Conservation (phyloP, 768 basidiomycete genomes). For the Rhizopogon vesiculosus region DNA sequence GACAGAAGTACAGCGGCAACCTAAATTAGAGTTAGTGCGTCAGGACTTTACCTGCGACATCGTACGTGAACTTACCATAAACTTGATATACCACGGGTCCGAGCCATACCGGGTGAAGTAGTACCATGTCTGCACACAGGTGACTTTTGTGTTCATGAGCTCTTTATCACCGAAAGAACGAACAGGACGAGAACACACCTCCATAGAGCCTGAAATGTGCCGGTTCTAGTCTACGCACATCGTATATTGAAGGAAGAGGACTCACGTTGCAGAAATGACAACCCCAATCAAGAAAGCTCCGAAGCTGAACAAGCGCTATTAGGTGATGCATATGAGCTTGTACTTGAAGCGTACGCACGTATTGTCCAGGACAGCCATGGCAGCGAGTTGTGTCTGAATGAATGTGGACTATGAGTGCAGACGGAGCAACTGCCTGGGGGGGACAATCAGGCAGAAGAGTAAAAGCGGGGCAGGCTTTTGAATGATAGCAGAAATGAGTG, state of each 20-base stretch:
- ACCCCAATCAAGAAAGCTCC: conserved; percentile 50
- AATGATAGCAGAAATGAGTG: not conserved
- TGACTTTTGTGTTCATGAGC: conserved; percentile 32
- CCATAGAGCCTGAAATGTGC: conserved; percentile 39
- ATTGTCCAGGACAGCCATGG: conserved; percentile 23
- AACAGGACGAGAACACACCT: conserved; percentile 28
- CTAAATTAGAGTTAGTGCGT: conserved; percentile 22
- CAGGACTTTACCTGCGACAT: not conserved
- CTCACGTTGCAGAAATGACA: conserved; percentile 44
- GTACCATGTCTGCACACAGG: conserved; percentile 49
- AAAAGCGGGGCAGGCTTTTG: not conserved
- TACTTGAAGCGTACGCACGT: conserved; percentile 24
- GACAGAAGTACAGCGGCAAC: conserved; percentile 44
- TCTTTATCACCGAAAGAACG: not conserved
- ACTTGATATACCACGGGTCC: conserved; percentile 45
- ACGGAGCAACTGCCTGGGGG: not conserved
- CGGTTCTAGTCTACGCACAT: not conserved
- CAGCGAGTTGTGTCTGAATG: not conserved
- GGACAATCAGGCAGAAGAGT: not conserved
- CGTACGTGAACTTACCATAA: conserved; percentile 31
- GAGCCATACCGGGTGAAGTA: conserved; percentile 45
- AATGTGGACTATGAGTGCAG: not conserved
- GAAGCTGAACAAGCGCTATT: conserved; percentile 27
- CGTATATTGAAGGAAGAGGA: conserved; percentile 2
- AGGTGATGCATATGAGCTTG: not conserved